Conservation (phyloP, 257 asterid genomes). For the Solanum ahanhuiri region DNA sequence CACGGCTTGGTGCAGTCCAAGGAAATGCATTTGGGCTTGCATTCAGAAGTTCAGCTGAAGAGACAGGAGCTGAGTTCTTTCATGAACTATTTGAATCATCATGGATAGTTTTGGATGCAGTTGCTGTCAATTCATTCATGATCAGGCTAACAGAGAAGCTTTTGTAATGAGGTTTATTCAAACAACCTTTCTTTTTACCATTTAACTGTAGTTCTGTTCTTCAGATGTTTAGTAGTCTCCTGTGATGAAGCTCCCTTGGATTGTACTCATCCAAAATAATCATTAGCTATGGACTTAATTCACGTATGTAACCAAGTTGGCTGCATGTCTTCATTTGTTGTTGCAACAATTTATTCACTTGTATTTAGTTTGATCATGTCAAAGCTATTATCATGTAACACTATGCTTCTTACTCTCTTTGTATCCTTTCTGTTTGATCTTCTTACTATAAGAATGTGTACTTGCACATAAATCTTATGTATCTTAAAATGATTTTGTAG, state of each 20-base stretch:
- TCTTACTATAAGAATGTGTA: neutral
- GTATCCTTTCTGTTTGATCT: neutral
- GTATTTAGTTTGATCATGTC: neutral
- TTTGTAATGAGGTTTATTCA: constrained; percentile 21
- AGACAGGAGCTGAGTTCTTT: constrained; percentile 82
- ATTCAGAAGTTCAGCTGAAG: constrained; percentile 85
- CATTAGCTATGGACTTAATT: neutral
- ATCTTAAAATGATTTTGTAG: neutral
- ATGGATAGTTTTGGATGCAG: constrained; percentile 85
- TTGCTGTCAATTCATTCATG: constrained; percentile 87
- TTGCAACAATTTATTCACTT: neutral
- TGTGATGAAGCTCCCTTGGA: constrained; percentile 3
- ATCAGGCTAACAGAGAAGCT: constrained; percentile 86
- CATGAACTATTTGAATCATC: constrained; percentile 98
- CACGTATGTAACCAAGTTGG: neutral
- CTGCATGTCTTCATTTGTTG: neutral
- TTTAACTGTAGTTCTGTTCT: constrained; percentile 18
- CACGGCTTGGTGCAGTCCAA: constrained; percentile 84
- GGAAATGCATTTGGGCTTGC: constrained; percentile 94
- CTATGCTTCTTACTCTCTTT: neutral
- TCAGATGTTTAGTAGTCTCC: constrained; percentile 14
- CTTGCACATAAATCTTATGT: neutral
- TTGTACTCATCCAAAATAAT: neutral
- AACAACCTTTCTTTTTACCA: constrained; percentile 5
- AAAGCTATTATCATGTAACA: neutral